Conservation (phyloP, 75 land plant genomes). For the Gnetum montanum region DNA sequence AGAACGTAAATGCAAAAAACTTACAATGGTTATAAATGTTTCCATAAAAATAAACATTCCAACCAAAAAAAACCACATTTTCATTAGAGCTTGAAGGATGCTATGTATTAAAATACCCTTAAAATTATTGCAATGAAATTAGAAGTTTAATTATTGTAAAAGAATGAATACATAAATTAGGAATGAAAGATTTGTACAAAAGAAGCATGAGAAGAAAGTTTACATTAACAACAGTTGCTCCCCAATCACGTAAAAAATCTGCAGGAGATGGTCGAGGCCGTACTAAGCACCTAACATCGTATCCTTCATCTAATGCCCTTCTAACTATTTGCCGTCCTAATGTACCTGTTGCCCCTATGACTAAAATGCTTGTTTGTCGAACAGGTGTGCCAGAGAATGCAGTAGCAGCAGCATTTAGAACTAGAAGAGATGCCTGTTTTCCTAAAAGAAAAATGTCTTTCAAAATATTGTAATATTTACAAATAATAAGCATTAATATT, state of each 20-base stretch:
- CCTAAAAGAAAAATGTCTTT: background rate
- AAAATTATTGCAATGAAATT: too few relatives aligned
- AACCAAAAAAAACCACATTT: too few relatives aligned
- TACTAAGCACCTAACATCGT: slow-evolving; percentile 94
- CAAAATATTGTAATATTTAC: too few relatives aligned
- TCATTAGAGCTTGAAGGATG: too few relatives aligned
- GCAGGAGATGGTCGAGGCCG: slow-evolving; percentile 97
- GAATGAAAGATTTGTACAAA: background rate
- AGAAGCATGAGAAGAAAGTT: background rate
- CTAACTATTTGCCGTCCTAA: slow-evolving; percentile 94
- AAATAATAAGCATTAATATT: too few relatives aligned
- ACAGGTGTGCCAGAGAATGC: slow-evolving; percentile 75
- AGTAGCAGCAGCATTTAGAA: background rate
- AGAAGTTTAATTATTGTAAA: too few relatives aligned
- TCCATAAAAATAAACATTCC: too few relatives aligned
- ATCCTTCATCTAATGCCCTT: slow-evolving; percentile 93
- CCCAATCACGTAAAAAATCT: slow-evolving; percentile 99
- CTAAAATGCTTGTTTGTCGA: slow-evolving; percentile 81
- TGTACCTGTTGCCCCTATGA: slow-evolving; percentile 97
- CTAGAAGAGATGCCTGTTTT: background rate
- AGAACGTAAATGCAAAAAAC: too few relatives aligned
- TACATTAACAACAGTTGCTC: slow-evolving; percentile 97
- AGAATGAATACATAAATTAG: too few relatives aligned
- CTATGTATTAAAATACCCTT: too few relatives aligned
- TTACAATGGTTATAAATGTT: too few relatives aligned